Conservation (phyloP, 2,329 filamentous ascomycete species). For the Aspergillus uvarum region DNA sequence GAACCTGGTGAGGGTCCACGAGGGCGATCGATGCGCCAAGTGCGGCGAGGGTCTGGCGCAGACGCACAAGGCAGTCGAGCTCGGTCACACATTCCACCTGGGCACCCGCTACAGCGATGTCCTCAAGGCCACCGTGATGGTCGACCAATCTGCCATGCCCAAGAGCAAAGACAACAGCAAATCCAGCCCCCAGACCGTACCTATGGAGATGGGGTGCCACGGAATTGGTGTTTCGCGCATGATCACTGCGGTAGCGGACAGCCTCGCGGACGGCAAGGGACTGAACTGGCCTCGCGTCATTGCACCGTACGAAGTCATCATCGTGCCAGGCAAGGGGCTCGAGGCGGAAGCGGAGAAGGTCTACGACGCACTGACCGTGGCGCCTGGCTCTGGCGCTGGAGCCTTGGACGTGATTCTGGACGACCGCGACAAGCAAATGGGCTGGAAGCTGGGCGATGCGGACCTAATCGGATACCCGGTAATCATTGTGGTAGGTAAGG, state of each 20-base stretch:
- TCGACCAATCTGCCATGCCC: conserved; percentile 35
- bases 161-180: conserved; percentile 1
- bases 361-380: conserved; percentile 59
- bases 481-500: conserved; percentile 72
- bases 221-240: conserved; percentile 92
- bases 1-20: conserved; percentile 63
- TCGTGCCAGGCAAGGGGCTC: conserved; percentile 58
- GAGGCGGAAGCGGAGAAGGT: conserved; percentile 56
- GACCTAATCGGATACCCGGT: conserved; percentile 87
- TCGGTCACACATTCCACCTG: conserved; percentile 93
- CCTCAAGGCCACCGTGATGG: conserved; percentile 62
- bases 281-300: conserved; percentile 86
- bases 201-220: conserved; percentile 92
- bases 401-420: conserved; percentile 69
- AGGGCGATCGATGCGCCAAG: conserved; percentile 70
- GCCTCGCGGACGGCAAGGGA: conserved; percentile 68
- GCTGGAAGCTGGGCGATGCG: conserved; percentile 88
- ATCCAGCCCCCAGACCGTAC: conserved; percentile 41
- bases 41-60: conserved; percentile 65
- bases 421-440: conserved; percentile 66
- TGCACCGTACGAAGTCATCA: conserved; percentile 75
- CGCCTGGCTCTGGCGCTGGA: conserved; percentile 5
- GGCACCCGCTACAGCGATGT: conserved; percentile 83
- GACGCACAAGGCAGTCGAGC: conserved; percentile 74
- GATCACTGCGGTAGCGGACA: conserved; percentile 79